phyloP scores from a whole-genome alignment of 2,329 filamentous ascomycete genomes.

The Aspergillus sergii region DNA sequence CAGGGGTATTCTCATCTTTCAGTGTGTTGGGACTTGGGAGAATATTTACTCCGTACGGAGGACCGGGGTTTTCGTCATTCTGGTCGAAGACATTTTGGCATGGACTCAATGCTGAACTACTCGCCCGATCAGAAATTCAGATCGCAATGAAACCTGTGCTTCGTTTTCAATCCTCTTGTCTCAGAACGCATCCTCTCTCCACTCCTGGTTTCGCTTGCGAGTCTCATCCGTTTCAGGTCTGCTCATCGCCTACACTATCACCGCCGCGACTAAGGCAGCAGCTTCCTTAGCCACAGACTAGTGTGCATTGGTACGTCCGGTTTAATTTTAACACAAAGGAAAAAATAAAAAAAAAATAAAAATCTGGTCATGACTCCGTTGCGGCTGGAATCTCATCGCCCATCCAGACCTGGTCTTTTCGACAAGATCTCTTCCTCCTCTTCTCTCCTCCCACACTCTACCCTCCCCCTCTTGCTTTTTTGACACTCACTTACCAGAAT shows the following conservation, averaged over 20 bases:
- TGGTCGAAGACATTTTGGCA: not conserved
- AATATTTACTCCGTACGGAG: not conserved
- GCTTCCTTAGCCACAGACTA: constrained; percentile 18
- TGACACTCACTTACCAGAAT: not conserved
- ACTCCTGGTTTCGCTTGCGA: constrained; percentile 11
- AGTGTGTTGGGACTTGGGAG: not conserved
- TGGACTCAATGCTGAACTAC: not conserved
- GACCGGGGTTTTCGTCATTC: not conserved
- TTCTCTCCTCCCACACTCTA: not conserved
- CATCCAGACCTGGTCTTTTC: not conserved
- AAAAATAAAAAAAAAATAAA: constrained; percentile 10
- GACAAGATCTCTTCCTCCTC: not conserved
- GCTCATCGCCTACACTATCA: constrained; percentile 10
- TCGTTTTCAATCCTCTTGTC: not conserved
- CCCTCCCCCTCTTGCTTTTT: not conserved
- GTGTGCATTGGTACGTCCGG: constrained; percentile 18
- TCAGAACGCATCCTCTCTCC: constrained; percentile 2
- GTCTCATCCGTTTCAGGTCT: constrained; percentile 17
- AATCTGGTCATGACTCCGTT: constrained; percentile 5
- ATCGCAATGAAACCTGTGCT: not conserved
- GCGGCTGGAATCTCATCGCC: constrained; percentile 9
- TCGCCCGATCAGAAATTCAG: not conserved
- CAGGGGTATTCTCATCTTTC: constrained; percentile 15
- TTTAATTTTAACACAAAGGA: constrained; percentile 23
- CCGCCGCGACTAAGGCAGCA: constrained; percentile 9